Base-by-base conservation (phyloP, 257 asterid species). In the Solanum stenotomum region DNA sequence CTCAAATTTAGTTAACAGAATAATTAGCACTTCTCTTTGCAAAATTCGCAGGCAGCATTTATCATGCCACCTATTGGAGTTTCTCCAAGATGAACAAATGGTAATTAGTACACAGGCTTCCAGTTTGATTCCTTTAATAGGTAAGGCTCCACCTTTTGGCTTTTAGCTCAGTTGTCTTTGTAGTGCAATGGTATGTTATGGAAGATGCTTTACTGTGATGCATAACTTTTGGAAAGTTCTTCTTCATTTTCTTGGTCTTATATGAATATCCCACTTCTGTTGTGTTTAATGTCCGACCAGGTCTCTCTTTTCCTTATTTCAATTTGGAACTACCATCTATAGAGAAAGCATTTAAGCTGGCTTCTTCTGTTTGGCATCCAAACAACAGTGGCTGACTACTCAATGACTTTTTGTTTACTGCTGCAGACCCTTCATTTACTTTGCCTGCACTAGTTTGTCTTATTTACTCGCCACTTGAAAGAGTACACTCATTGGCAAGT, bases 341-440 rank as follows among this genome's bases (percentile, higher is more conserved):
- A 76, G 31, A 76, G 83, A 35, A 74, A 76, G 83, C 16, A 23
- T n/a, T 27, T 76, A 38, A n/a, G 10, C 59, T 38, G 59, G 83
- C 59, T 76, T 38, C 56, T 38, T 37, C 83, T 76, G 11, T 76
- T 76, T 76, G 83, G 59, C 33, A 76, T 23, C 34, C 83, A 76
- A 76, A 38, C 46, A 27, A 76, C 27, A 25, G 25, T 12, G 46
- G 83, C 56, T 38, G 83, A 23, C 34, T 61, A 31, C 22, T 46
- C 86, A 13, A 40, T 90, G 84, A 61, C 75, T 74, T 87, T 37
- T 76, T 88, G 56, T 82, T 87, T 90, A 76, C 83, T 84, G 74
- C 91, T 93, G 92, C 98, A 96, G 99, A 92, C 85, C 96, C 96
- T 40, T 81, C 89, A 23, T 88, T 94, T 77, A 97, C 95, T 88